Evolutionary conservation across 1,284 basidiomycete species (phyloP).

Genomic region (Cutaneotrichosporon cutaneum): DNA sequence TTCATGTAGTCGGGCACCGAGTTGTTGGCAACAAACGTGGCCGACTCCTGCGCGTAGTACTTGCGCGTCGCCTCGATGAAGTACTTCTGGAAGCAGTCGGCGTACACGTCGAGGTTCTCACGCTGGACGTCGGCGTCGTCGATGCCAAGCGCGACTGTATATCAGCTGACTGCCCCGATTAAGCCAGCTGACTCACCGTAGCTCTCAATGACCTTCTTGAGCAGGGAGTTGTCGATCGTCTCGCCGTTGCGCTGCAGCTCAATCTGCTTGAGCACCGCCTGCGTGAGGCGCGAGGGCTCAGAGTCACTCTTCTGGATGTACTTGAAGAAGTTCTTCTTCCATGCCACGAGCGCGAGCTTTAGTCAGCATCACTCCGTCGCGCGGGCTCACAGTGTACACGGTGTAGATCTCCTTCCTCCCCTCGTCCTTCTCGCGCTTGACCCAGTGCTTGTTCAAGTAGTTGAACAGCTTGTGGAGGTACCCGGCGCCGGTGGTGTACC

Average conservation of each 20-base stretch:
- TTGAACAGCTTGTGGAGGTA: conserved; percentile 95
- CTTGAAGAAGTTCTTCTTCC: conserved; percentile 89
- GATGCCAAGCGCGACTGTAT: conserved; percentile 80
- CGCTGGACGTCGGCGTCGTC: conserved; percentile 71
- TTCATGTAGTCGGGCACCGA: conserved; percentile 95
- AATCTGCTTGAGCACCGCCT: conserved; percentile 83
- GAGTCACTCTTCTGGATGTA: conserved; percentile 65
- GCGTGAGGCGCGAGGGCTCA: conserved; percentile 75
- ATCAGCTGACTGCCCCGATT: conserved; percentile 5
- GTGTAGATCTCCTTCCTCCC: conserved; percentile 92
- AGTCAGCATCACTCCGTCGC: neutral
- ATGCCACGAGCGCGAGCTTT: conserved; percentile 91
- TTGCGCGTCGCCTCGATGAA: conserved; percentile 86
- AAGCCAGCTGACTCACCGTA: conserved; percentile 58
- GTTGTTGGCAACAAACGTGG: conserved; percentile 84
- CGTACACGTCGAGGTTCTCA: conserved; percentile 79
- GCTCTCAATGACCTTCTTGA: conserved; percentile 95
- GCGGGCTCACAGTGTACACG: conserved; percentile 81
- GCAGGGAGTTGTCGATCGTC: conserved; percentile 83
- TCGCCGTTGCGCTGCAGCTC: conserved; percentile 94
- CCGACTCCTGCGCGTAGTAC: conserved; percentile 90
- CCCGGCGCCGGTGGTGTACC: conserved; percentile 93
- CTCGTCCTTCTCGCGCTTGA: conserved; percentile 96
- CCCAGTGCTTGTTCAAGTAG: conserved; percentile 98
- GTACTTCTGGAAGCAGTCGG: conserved; percentile 81